Evolutionary conservation across 176 grass and related monocot genomes (phyloP).

Genomic region (Raddia guianensis): DNA sequence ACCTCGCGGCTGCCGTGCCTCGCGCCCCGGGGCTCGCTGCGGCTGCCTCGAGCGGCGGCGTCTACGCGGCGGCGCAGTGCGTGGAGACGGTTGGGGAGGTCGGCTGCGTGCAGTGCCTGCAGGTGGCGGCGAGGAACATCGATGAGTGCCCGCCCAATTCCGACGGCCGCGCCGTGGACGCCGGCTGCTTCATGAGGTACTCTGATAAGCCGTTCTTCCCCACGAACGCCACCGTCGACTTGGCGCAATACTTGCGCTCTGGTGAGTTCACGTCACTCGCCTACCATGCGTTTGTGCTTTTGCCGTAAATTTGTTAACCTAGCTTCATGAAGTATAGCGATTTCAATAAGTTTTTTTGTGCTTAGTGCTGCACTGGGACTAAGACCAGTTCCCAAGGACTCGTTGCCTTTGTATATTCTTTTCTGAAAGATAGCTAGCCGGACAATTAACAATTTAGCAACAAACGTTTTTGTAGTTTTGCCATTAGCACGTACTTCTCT

Average conservation of each 20-base stretch:
- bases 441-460: too few relatives aligned
- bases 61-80: conserved; percentile 74
- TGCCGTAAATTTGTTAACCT: background rate
- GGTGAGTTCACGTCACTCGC: conserved; percentile 47
- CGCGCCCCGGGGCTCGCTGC: conserved; percentile 40
- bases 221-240: conserved; percentile 64
- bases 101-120: conserved; percentile 60
- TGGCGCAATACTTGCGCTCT: conserved; percentile 60
- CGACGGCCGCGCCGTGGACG: conserved; percentile 62
- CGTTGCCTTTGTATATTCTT: background rate
- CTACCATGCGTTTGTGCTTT: conserved; percentile 1
- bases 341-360: background rate
- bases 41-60: conserved; percentile 46
- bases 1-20: conserved; percentile 59
- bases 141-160: conserved; percentile 61
- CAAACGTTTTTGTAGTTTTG: too few relatives aligned
- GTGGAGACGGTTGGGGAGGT: conserved; percentile 57
- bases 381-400: background rate
- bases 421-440: background rate
- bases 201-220: conserved; percentile 68
- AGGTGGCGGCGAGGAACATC: conserved; percentile 59
- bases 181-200: conserved; percentile 91
- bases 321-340: background rate
- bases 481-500: background rate
- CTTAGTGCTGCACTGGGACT: background rate